phyloP scores from a whole-genome alignment of 75 land plant species.

The Chamaecyparis obtusa region DNA sequence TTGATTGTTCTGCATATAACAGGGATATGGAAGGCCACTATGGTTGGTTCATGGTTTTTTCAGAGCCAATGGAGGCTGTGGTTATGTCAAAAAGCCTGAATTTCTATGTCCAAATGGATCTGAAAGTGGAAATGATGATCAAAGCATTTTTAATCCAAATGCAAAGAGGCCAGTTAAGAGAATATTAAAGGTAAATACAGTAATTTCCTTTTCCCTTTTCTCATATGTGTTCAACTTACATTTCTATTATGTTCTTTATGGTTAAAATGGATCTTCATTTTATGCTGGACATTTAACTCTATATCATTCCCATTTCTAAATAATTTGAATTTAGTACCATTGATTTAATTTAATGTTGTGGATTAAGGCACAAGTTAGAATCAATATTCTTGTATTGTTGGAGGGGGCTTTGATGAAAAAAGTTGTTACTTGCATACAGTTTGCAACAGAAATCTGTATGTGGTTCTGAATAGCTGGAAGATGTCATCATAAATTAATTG shows the following conservation, averaged over 20 bases:
- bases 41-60: conserved; percentile 92
- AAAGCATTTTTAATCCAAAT: conserved; percentile 50
- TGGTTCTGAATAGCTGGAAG: not conserved
- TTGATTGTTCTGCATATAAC: not conserved
- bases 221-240: not conserved
- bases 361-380: not conserved
- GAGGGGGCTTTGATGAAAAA: not conserved
- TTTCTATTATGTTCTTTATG: not conserved
- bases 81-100: conserved; percentile 92
- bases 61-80: conserved; percentile 92
- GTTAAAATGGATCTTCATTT: conserved; percentile 1
- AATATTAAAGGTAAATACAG: conserved; percentile 54
- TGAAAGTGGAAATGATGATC: conserved; percentile 18
- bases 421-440: not conserved
- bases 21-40: conserved; percentile 87
- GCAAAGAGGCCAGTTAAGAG: conserved; percentile 31
- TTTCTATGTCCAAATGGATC: conserved; percentile 46
- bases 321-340: too few relatives aligned
- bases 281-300: not conserved
- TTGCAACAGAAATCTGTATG: not conserved
- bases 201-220: not conserved
- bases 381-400: not conserved
- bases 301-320: not conserved
- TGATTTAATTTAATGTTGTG: not conserved
- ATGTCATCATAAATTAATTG: not conserved